Evolutionary conservation across 2,329 filamentous ascomycete species (phyloP), one percentile per base, ranked within the genome.

Genomic region (Colletotrichum agaves): DNA sequence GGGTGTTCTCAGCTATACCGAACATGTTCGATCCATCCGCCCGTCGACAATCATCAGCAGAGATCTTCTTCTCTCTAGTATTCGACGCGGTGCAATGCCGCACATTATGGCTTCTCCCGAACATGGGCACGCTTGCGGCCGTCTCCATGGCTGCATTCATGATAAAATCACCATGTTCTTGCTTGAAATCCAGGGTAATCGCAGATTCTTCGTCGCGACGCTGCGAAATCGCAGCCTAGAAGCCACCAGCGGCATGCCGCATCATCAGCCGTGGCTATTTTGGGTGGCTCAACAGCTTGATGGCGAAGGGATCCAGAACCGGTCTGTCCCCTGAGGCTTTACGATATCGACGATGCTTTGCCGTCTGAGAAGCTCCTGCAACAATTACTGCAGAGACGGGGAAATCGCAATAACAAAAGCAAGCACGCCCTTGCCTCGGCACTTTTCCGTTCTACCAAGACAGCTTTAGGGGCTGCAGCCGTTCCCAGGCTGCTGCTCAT

Each of bases 1-100:
- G 11, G 69, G 75, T n/a, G 27, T 75, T 0, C 37, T 78, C 3
- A 72, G 73, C 11, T 74, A 78, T 8, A 57, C 72, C 6, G 76
- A 78, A 10, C 77, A 78, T 17, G 71, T 78, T 39, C 77, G 78
- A 49, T 77, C 77, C 1, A 71, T 78, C 12, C 71, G 77, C 0
- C 77, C 77, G 0, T 78, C 77, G 0, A 75, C 77, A 31, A 69
- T 77, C 1, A 71, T 78, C 2, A 73, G 74, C 0, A 64, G 70
- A 0, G 78, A 77, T 49, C 67, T 78, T 0, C n/a, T 63, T 73
- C 0, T 75, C 77, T 0, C 63, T 77, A 1, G 56, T 76, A 13
- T 78, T 78, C n/a, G 76, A 78, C 49, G 75, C 74, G 2, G 73
- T 75, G 1, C 74, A 75, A 1, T 59, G 77, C 39, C 72, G 77